These are phyloP conservation scores for Apiospora marii DNA, from an alignment of 2,329 filamentous ascomycete species.

Conservation along the genomic window DNA sequence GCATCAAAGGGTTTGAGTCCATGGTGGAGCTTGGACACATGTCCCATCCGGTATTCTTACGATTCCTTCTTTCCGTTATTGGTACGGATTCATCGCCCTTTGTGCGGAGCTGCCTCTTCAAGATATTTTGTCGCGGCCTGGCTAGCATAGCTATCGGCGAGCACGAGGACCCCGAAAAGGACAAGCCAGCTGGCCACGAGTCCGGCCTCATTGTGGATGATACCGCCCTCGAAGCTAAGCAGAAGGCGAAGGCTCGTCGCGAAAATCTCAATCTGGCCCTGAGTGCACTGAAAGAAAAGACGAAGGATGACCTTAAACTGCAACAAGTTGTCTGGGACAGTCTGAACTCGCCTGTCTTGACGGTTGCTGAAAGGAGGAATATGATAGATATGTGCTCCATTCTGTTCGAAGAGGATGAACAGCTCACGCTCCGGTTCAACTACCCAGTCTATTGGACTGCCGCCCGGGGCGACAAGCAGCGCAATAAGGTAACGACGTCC, in stretches of 20 bases:
- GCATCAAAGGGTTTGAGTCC: slow-evolving; percentile 71
- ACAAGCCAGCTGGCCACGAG: slow-evolving; percentile 37
- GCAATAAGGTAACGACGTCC: slow-evolving; percentile 28
- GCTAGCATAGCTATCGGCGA: slow-evolving; percentile 72
- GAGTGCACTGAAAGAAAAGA: slow-evolving; percentile 55
- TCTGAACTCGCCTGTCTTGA: slow-evolving; percentile 55
- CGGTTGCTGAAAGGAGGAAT: slow-evolving; percentile 56
- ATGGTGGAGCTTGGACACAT: slow-evolving; percentile 70
- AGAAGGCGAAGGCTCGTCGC: slow-evolving; percentile 56
- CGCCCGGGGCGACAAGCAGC: slow-evolving; percentile 37
- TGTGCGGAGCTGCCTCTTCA: slow-evolving; percentile 66
- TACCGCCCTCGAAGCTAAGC: slow-evolving; percentile 51
- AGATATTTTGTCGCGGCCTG: slow-evolving; percentile 65
- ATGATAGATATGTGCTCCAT: slow-evolving; percentile 59
- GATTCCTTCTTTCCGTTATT: slow-evolving; percentile 63
- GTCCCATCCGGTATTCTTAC: slow-evolving; percentile 61
- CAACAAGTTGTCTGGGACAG: slow-evolving; percentile 58
- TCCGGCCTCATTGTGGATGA: slow-evolving; percentile 57
- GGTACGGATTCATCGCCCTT: slow-evolving; percentile 71
- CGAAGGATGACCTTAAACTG: slow-evolving; percentile 53
- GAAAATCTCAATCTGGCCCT: slow-evolving; percentile 57
- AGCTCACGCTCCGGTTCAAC: slow-evolving; percentile 54
- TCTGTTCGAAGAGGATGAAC: slow-evolving; percentile 57
- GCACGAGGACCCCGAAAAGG: slow-evolving; percentile 45
- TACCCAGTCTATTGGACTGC: slow-evolving; percentile 56